Evolutionary conservation across 2,329 filamentous ascomycete species (phyloP).

Genomic region (Pseudocercospora crystallina): DNA sequence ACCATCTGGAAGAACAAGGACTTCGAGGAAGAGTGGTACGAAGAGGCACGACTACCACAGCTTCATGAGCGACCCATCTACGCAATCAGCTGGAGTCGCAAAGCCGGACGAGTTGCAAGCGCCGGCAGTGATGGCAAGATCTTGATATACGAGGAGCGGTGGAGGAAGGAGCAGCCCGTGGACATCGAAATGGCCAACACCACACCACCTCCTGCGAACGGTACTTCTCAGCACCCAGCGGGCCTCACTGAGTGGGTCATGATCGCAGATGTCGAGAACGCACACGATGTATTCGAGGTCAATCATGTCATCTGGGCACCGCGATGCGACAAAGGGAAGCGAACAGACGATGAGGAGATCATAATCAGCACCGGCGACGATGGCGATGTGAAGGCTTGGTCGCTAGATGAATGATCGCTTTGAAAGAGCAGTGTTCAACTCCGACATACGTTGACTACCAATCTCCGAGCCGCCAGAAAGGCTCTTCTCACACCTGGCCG

Average conservation of each 20-base stretch:
- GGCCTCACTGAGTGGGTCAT: constrained; percentile 66
- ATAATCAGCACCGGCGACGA: constrained; percentile 91
- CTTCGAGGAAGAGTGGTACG: constrained; percentile 79
- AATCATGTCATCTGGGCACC: constrained; percentile 90
- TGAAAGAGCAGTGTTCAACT: too few relatives aligned
- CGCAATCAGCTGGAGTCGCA: constrained; percentile 77
- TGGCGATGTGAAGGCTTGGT: constrained; percentile 83
- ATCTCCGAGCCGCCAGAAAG: too few relatives aligned
- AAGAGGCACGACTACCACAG: constrained; percentile 72
- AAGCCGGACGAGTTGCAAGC: constrained; percentile 77
- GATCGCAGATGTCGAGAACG: constrained; percentile 66
- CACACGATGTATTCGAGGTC: constrained; percentile 89
- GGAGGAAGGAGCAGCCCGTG: constrained; percentile 34
- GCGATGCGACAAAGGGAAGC: constrained; percentile 67
- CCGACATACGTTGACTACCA: too few relatives aligned
- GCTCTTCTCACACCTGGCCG: too few relatives aligned
- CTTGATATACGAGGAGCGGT: constrained; percentile 71
- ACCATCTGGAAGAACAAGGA: constrained; percentile 77
- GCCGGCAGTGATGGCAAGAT: constrained; percentile 84
- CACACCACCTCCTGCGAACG: constrained; percentile 19
- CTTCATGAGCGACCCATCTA: constrained; percentile 81
- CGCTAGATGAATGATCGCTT: constrained; percentile 42
- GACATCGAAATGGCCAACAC: constrained; percentile 26
- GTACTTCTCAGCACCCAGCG: constrained; percentile 5
- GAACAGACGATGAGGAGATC: constrained; percentile 71